These are phyloP conservation scores for Scheffersomyces amazonensis DNA, from an alignment of 805 yeast species.

Conservation along the genomic window DNA sequence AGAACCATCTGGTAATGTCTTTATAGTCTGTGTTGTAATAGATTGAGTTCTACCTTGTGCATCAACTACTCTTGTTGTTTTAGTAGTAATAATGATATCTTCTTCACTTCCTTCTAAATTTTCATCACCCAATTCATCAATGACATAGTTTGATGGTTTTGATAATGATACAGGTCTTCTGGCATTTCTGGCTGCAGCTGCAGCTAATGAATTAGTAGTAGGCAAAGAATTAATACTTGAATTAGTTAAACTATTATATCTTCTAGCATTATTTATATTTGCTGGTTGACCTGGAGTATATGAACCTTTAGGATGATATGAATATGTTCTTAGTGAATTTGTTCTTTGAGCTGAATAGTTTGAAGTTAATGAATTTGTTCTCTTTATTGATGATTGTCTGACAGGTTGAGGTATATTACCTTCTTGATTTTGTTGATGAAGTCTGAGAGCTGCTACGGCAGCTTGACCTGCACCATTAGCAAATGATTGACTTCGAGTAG, in stretches of 20 bases:
- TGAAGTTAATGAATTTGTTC: conserved; percentile 22
- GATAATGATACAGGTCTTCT: neutral
- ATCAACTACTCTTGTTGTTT: conserved; percentile 41
- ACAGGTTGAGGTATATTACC: conserved; percentile 1
- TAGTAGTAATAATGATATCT: conserved; percentile 29
- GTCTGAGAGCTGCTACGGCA: conserved; percentile 39
- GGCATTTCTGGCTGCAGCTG: conserved; percentile 1
- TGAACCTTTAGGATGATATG: conserved; percentile 38
- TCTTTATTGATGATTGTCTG: conserved; percentile 3
- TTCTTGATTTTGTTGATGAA: conserved; percentile 15
- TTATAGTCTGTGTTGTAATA: conserved; percentile 37
- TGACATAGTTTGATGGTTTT: neutral
- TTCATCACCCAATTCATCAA: conserved; percentile 10
- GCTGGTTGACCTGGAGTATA: conserved; percentile 30
- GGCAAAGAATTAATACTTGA: conserved; percentile 2
- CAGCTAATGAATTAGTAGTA: neutral
- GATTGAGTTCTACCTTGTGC: conserved; percentile 36
- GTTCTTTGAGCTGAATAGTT: conserved; percentile 13
- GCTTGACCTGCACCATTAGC: conserved; percentile 37
- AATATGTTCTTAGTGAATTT: conserved; percentile 33
- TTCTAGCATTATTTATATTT: conserved; percentile 6
- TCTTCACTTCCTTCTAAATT: conserved; percentile 17
- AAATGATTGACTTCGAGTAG: conserved; percentile 20
- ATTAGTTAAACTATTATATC: conserved; percentile 17
- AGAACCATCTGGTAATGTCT: conserved; percentile 39